Percentiles rank a stretch among this genome's conserved stretches.
Evolutionary conservation across 208 protist genomes (phyloP).

Genomic region (Trypanosoma grayi): DNA sequence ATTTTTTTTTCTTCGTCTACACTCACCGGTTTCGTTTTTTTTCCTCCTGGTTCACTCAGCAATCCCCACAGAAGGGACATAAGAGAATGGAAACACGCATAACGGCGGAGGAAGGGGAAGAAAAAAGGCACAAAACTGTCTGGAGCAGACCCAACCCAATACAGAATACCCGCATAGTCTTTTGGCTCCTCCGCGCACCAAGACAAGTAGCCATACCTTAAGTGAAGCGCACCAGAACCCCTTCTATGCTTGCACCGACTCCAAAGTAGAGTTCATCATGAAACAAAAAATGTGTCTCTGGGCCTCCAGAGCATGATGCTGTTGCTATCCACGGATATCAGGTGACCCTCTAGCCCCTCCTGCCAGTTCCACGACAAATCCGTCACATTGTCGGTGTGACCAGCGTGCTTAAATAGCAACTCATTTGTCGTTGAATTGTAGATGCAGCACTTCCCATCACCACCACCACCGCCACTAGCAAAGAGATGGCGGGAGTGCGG

Average conservation of each 20-base stretch:
- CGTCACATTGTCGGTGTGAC: slow-evolving; percentile 79
- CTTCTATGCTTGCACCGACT: no score
- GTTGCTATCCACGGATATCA: slow-evolving; percentile 79
- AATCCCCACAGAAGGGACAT: no score
- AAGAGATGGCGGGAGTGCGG: slow-evolving; percentile 84
- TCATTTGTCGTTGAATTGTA: slow-evolving; percentile 53
- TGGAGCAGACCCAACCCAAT: no score
- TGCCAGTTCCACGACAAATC: slow-evolving; percentile 90
- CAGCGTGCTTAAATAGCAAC: slow-evolving; percentile 80
- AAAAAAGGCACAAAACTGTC: no score
- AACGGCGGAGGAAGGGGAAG: no score
- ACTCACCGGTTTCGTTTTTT: background rate
- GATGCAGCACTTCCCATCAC: slow-evolving; percentile 74
- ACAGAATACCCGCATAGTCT: no score
- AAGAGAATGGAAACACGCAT: no score
- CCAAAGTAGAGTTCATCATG: slow-evolving; percentile 11
- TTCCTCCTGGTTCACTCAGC: background rate
- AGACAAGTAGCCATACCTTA: background rate
- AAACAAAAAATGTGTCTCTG: slow-evolving; percentile 73
- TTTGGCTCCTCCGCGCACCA: background rate
- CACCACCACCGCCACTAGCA: slow-evolving; percentile 63
- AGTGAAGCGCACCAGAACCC: background rate
- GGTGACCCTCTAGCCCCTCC: slow-evolving; percentile 68
- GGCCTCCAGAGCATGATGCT: slow-evolving; percentile 88
- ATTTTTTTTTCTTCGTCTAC: background rate